Percentiles rank a stretch among this genome's conserved stretches.
Conservation (phyloP, 257 asterid genomes). For the Solanum habrochaites region DNA sequence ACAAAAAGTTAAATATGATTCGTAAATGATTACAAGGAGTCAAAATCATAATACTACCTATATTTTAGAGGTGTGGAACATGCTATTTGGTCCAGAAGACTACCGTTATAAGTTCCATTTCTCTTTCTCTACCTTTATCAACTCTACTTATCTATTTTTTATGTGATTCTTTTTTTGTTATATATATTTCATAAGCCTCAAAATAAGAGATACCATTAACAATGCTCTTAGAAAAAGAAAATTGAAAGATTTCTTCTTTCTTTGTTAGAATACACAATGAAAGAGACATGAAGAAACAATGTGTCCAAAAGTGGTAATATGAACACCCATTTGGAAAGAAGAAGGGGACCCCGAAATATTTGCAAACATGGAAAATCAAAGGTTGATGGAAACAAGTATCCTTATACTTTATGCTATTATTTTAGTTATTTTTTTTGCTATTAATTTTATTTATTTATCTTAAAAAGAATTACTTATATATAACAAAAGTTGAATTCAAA, state of each 20-base stretch:
- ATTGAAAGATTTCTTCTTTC: neutral
- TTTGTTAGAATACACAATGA: neutral
- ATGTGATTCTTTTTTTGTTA: neutral
- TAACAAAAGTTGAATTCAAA: neutral
- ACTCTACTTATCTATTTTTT: neutral
- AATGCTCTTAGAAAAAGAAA: neutral
- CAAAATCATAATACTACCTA: no score
- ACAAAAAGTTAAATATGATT: no score
- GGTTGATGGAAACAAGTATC: neutral
- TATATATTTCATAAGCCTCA: neutral
- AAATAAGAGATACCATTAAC: neutral
- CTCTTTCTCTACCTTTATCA: neutral
- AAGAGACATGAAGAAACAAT: neutral
- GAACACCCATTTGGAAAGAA: neutral
- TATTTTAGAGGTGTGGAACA: no score
- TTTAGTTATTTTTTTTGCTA: no score
- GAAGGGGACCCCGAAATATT: neutral
- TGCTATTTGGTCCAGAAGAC: no score
- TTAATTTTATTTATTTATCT: no score
- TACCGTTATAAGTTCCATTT: no score
- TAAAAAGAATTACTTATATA: neutral
- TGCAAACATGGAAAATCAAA: neutral
- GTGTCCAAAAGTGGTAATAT: neutral
- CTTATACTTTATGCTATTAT: neutral
- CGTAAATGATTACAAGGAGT: no score